phyloP scores from a whole-genome alignment of 2,329 filamentous ascomycete species.

The Aspergillus amoenus region DNA sequence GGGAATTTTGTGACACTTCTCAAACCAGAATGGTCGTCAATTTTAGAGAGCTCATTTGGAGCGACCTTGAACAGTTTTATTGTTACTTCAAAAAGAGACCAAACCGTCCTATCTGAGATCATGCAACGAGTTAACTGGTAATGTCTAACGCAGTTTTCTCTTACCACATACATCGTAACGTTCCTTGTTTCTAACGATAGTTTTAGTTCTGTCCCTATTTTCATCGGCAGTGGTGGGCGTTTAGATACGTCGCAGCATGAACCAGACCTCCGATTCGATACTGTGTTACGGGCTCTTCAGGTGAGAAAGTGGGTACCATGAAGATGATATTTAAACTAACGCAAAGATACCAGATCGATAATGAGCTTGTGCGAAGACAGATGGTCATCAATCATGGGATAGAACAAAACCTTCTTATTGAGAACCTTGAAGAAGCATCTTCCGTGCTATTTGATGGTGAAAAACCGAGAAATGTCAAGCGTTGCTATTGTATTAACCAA shows the following conservation, averaged over 20 bases:
- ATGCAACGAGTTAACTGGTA: constrained; percentile 62
- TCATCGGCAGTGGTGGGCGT: constrained; percentile 62
- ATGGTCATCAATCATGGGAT: constrained; percentile 80
- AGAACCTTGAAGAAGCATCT: constrained; percentile 65
- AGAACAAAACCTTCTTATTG: constrained; percentile 80
- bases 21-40: constrained; percentile 77
- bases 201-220: constrained; percentile 55
- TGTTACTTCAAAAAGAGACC: constrained; percentile 74
- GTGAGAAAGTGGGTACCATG: constrained; percentile 32
- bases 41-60: constrained; percentile 78
- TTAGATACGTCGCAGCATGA: constrained; percentile 65
- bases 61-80: constrained; percentile 71
- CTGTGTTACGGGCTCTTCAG: constrained; percentile 73
- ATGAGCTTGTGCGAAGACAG: constrained; percentile 73
- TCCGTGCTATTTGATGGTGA: constrained; percentile 65
- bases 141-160: constrained; percentile 10
- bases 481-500: constrained; percentile 64
- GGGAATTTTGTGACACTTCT: constrained; percentile 74
- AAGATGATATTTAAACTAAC: constrained; percentile 19
- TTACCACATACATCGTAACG: not conserved
- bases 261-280: constrained; percentile 70
- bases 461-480: constrained; percentile 67
- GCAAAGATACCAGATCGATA: constrained; percentile 61
- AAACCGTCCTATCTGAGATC: constrained; percentile 63
- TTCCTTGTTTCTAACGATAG: constrained; percentile 16